Evolutionary conservation across 2,329 filamentous ascomycete genomes (phyloP).

Genomic region (Penicillium olsonii): DNA sequence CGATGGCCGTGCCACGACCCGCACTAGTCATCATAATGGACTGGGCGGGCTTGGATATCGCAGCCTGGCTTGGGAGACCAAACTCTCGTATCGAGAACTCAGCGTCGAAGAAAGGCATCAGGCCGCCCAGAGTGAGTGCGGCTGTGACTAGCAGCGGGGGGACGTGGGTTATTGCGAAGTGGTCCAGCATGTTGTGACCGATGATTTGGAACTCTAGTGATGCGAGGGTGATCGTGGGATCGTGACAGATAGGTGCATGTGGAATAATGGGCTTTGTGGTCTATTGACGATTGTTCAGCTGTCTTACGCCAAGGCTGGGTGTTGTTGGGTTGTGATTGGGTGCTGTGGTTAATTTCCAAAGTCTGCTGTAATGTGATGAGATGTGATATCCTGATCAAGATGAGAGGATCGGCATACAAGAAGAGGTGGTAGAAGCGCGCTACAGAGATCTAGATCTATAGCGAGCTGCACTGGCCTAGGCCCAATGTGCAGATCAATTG

Average conservation of each 20-base stretch:
- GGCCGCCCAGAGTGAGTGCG: conserved; percentile 33
- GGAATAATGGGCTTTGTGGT: background rate
- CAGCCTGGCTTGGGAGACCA: conserved; percentile 35
- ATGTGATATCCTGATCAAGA: background rate
- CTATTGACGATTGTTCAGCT: background rate
- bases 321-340: background rate
- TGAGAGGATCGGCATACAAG: background rate
- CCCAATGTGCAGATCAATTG: too few species aligned
- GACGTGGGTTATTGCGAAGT: conserved; percentile 11
- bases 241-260: background rate
- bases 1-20: conserved; percentile 16
- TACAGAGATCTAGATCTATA: background rate
- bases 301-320: background rate
- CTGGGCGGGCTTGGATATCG: conserved; percentile 32
- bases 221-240: background rate
- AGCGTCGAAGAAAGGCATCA: conserved; percentile 37
- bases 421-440: background rate
- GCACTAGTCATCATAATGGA: conserved; percentile 28
- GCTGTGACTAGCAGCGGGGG: conserved; percentile 26
- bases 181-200: background rate
- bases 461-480: too few species aligned
- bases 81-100: conserved; percentile 35
- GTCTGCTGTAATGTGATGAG: background rate
- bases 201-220: too few species aligned
- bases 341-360: background rate